A percentile compares a stretch with the other conserved stretches of the same genome.
phyloP scores from a whole-genome alignment of 805 yeast genomes.

The Ogataea philodendri region DNA sequence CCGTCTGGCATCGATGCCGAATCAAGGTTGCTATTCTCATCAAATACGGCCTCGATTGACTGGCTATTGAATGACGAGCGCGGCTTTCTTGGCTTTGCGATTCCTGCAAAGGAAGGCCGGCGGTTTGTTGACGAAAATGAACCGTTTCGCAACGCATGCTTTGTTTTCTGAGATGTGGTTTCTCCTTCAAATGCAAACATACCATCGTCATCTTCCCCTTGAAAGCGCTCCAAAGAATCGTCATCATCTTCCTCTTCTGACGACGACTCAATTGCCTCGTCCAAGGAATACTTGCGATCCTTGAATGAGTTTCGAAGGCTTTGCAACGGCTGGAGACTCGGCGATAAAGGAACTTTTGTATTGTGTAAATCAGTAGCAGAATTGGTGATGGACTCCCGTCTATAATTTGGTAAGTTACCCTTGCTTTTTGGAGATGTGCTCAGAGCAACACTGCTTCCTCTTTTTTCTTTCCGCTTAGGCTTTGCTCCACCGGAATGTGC shows the following conservation, averaged over 20 bases:
- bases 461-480: slow-evolving; percentile 14
- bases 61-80: slow-evolving; percentile 34
- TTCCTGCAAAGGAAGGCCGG: slow-evolving; percentile 36
- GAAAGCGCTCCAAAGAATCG: slow-evolving; percentile 37
- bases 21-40: slow-evolving; percentile 27
- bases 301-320: slow-evolving; percentile 31
- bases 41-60: slow-evolving; percentile 32
- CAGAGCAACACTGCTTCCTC: slow-evolving; percentile 14
- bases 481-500: slow-evolving; percentile 7
- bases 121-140: slow-evolving; percentile 25
- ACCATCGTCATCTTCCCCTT: slow-evolving; percentile 39
- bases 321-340: slow-evolving; percentile 31
- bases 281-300: slow-evolving; percentile 33
- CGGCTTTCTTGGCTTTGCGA: slow-evolving; percentile 35
- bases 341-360: slow-evolving; percentile 44
- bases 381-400: slow-evolving; percentile 55
- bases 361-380: slow-evolving; percentile 44
- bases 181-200: slow-evolving; percentile 30
- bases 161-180: slow-evolving; percentile 10
- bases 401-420: slow-evolving; percentile 14
- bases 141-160: slow-evolving; percentile 20
- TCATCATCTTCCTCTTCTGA: slow-evolving; percentile 39
- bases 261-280: slow-evolving; percentile 40
- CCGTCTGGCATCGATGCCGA: slow-evolving; percentile 30
- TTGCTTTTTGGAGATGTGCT: slow-evolving; percentile 24